Base-by-base conservation (phyloP, 164 flowering plant genomes). In the Tetrastigma voinierianum region DNA sequence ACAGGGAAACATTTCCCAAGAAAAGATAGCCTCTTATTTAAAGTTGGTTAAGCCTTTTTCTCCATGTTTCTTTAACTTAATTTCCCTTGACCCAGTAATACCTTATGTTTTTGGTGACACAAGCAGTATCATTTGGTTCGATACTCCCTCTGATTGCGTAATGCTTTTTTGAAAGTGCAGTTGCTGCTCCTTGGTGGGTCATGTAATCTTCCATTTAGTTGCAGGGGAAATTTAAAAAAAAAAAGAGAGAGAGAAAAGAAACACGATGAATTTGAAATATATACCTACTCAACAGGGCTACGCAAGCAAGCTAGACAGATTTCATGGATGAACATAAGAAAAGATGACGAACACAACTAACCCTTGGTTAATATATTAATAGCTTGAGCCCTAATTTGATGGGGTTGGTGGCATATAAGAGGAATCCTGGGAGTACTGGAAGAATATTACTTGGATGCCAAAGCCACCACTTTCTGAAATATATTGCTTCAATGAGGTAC, bases 371-470 rank as follows among this genome's bases (percentile, higher is more conserved):
- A 32, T 32, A 32, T 32, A 32, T 32, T 3, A 32, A 32, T 32
- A 32, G 40, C 7, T 3, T 7, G 40, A 3, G 40, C 40, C 40
- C 3, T 3, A 25, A 32, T 32, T 32, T 32, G 3, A 25, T 25
- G 40, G 6, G 40, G 40, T 32, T 32, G 40, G 40, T 32, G 40
- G 40, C 40, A 40, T 15, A 44, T 43, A n/a, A n/a, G 47, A 52
- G 65, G 14, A 62, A 62, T 45, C 40, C 48, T 49, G 54, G 32
- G 57, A 57, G 21, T 16, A 57, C 20, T 48, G 14, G 61, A 60
- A 54, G 74, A 59, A 71, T 71, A 71, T 71, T 71, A 65, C 20
- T 59, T 66, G 74, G 74, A 66, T 71, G 17, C 74, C 70, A 60
- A 23, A 53, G 10, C 32, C 24, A 46, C 8, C 46, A 59, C 43